Percentiles rank a stretch among this genome's conserved stretches.
Conservation (phyloP, 805 yeast genomes). For the Saccharomycodes ludwigii region DNA sequence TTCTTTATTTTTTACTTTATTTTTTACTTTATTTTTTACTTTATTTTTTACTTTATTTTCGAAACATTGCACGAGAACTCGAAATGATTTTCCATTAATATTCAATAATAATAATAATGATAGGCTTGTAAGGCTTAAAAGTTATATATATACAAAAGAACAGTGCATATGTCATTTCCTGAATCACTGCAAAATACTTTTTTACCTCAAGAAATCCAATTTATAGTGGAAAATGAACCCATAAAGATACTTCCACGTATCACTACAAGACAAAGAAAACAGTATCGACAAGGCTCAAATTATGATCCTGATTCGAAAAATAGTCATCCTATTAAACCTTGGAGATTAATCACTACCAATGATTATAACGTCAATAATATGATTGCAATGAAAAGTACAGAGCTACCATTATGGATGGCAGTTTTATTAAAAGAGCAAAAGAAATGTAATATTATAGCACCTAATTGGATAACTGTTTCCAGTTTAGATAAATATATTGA, state of each 20-base stretch:
- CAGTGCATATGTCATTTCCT: constrained; percentile 75
- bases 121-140: no score
- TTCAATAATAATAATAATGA: no score
- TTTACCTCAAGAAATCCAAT: constrained; percentile 68
- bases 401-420: constrained; percentile 84
- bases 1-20: no score
- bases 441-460: constrained; percentile 76
- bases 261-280: constrained; percentile 18
- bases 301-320: background rate
- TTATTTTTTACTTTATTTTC: no score
- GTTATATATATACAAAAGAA: background rate
- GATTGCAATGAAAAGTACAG: constrained; percentile 51
- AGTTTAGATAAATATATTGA: constrained; percentile 47
- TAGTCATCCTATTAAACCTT: constrained; percentile 7
- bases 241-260: constrained; percentile 66
- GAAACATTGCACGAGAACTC: no score
- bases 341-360: constrained; percentile 28
- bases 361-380: constrained; percentile 18
- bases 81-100: no score
- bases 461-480: constrained; percentile 62
- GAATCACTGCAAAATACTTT: constrained; percentile 39
- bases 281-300: constrained; percentile 2
- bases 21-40: no score
- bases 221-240: constrained; percentile 69
- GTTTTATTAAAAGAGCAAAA: constrained; percentile 70